Conservation (phyloP, 2,329 filamentous ascomycete genomes). For the Dactylellina parvicollis region DNA sequence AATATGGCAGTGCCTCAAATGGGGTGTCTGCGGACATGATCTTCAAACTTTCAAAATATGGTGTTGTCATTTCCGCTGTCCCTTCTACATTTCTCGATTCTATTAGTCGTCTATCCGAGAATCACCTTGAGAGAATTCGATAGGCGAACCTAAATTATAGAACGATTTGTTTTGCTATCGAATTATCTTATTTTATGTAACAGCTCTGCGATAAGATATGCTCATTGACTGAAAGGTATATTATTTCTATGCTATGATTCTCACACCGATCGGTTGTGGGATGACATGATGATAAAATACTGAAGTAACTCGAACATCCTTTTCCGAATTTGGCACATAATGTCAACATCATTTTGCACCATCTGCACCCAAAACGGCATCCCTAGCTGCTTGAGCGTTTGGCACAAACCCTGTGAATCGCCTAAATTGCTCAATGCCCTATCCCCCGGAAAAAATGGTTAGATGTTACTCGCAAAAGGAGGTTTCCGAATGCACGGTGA, state of each 20-base stretch:
- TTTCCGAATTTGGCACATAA: conserved; percentile 7
- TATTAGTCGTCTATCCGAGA: no score
- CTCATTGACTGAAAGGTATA: no score
- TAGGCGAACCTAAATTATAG: no score
- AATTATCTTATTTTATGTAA: no score
- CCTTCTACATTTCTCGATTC: no score
- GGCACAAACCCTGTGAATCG: conserved; percentile 51
- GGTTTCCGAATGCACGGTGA: background rate
- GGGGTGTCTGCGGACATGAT: background rate
- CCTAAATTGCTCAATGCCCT: conserved; percentile 54
- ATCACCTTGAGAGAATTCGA: no score
- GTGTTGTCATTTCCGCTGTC: no score
- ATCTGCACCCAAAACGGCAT: conserved; percentile 40
- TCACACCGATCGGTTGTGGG: background rate
- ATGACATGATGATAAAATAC: conserved; percentile 36
- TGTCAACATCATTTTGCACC: conserved; percentile 22
- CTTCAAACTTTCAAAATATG: no score
- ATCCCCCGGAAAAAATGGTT: background rate
- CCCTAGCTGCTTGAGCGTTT: conserved; percentile 29
- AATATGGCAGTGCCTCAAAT: background rate
- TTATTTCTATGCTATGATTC: no score
- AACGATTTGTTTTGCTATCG: no score
- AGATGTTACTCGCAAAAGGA: background rate
- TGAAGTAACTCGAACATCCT: conserved; percentile 49
- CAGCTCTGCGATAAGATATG: background rate